Evolutionary conservation across 1,284 basidiomycete genomes (phyloP).

Genomic region (Cystobasidium slooffiae): DNA sequence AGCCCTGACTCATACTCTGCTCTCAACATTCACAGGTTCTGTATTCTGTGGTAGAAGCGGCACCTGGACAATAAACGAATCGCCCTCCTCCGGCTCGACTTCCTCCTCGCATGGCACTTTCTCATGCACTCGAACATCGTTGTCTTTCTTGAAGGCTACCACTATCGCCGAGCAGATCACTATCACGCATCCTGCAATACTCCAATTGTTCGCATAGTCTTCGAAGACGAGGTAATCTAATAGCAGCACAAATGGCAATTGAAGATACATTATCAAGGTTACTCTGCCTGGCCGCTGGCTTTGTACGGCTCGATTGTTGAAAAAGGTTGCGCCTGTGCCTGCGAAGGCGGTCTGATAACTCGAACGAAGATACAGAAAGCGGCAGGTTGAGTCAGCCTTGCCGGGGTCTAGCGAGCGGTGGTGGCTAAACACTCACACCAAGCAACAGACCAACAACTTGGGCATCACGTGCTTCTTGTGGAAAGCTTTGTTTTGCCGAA

Average conservation of each 20-base stretch:
- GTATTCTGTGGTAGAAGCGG: no score
- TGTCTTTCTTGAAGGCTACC: slow-evolving; percentile 10
- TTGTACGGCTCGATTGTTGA: slow-evolving; percentile 2
- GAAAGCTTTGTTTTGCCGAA: not conserved
- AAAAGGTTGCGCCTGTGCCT: not conserved
- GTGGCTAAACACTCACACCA: no score
- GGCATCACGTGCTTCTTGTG: not conserved
- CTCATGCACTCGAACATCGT: not conserved
- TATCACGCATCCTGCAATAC: slow-evolving; percentile 4
- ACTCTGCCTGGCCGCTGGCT: slow-evolving; percentile 1
- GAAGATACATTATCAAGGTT: slow-evolving; percentile 21
- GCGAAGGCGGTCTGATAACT: not conserved
- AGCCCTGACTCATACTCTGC: no score
- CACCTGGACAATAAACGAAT: no score
- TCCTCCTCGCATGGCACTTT: not conserved
- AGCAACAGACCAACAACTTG: not conserved
- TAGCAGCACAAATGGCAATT: slow-evolving; percentile 22
- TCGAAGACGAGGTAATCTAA: slow-evolving; percentile 18
- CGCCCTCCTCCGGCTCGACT: not conserved
- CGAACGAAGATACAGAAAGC: no score
- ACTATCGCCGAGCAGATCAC: not conserved
- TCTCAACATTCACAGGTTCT: no score
- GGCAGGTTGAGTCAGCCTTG: no score
- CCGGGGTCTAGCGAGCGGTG: no score
- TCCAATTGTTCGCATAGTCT: not conserved